phyloP scores from a whole-genome alignment of 1,284 basidiomycete genomes.

The Naganishia liquefaciens region DNA sequence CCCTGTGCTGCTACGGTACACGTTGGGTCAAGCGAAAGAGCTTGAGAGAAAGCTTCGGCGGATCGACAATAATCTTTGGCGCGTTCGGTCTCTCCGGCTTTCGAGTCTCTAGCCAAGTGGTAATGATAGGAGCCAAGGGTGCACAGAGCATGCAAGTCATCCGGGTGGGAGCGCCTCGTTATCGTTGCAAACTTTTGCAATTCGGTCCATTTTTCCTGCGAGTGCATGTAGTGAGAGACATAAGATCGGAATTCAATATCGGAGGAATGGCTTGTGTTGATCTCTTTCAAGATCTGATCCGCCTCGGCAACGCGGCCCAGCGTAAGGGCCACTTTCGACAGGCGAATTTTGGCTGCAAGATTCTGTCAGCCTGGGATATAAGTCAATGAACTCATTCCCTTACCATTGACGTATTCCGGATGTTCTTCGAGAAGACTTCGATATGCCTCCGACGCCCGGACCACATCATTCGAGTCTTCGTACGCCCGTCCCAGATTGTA shows the following conservation, averaged over 20 bases:
- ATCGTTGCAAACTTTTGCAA: constrained; percentile 82
- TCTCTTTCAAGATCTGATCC: constrained; percentile 82
- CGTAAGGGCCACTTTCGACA: constrained; percentile 72
- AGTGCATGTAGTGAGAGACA: constrained; percentile 29
- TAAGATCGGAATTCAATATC: constrained; percentile 65
- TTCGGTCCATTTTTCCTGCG: constrained; percentile 46
- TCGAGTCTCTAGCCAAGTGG: constrained; percentile 69
- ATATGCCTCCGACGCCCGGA: constrained; percentile 77
- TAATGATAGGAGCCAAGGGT: constrained; percentile 83
- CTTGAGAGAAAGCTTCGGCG: constrained; percentile 88
- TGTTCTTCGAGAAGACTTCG: constrained; percentile 78
- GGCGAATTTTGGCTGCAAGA: constrained; percentile 77
- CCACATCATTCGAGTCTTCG: constrained; percentile 73
- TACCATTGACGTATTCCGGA: constrained; percentile 91
- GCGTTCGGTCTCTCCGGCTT: constrained; percentile 60
- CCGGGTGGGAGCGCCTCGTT: constrained; percentile 76
- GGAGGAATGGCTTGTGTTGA: constrained; percentile 66
- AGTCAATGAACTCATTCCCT: constrained; percentile 38
- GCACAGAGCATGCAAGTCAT: constrained; percentile 87
- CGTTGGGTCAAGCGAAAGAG: constrained; percentile 72
- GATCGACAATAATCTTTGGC: constrained; percentile 73
- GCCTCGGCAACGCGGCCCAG: constrained; percentile 74
- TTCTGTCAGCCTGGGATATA: no score
- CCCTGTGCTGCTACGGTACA: constrained; percentile 92
- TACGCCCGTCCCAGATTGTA: constrained; percentile 87